These are phyloP conservation scores for Goniomonas avonlea DNA, from an alignment of 78 protist genomes.

Conservation along the genomic window DNA sequence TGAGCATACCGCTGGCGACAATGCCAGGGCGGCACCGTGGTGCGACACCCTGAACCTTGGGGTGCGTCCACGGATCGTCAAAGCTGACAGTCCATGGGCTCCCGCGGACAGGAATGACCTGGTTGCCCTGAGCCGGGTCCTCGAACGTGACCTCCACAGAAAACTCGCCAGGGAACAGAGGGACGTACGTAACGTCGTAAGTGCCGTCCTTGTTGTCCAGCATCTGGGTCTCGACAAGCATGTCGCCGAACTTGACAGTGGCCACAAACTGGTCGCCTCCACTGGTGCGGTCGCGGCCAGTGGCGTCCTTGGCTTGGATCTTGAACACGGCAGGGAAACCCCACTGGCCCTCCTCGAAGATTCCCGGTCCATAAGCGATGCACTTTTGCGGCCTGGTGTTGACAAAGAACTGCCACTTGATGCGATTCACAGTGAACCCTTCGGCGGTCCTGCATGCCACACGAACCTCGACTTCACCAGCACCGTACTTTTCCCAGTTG, in stretches of 20 bases:
- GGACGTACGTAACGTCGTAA: no score
- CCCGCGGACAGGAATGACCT: conserved; percentile 1
- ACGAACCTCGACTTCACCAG: conserved; percentile 10
- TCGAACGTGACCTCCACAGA: no score
- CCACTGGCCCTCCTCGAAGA: conserved; percentile 1
- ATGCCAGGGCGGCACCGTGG: not conserved
- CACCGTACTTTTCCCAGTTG: not conserved
- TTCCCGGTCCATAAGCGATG: conserved; percentile 7
- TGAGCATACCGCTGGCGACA: not conserved
- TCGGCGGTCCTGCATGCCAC: conserved; percentile 4
- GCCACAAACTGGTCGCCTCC: no score
- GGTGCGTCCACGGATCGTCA: conserved; percentile 19
- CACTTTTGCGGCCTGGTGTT: conserved; percentile 24
- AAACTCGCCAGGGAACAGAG: no score
- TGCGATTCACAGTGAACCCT: conserved; percentile 1
- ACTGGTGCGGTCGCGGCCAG: conserved; percentile 13
- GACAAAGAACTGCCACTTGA: conserved; percentile 9
- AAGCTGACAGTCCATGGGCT: conserved; percentile 4
- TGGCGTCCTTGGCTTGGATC: conserved; percentile 22
- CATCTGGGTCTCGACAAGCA: no score
- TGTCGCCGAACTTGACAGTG: no score
- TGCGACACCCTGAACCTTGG: not conserved
- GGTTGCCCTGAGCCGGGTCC: no score
- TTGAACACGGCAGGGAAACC: conserved; percentile 28
- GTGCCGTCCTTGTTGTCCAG: no score